Percentiles rank a stretch among this genome's conserved stretches.
Evolutionary conservation across 208 protist genomes (phyloP).

Genomic region (Wallacemonas sp.): DNA sequence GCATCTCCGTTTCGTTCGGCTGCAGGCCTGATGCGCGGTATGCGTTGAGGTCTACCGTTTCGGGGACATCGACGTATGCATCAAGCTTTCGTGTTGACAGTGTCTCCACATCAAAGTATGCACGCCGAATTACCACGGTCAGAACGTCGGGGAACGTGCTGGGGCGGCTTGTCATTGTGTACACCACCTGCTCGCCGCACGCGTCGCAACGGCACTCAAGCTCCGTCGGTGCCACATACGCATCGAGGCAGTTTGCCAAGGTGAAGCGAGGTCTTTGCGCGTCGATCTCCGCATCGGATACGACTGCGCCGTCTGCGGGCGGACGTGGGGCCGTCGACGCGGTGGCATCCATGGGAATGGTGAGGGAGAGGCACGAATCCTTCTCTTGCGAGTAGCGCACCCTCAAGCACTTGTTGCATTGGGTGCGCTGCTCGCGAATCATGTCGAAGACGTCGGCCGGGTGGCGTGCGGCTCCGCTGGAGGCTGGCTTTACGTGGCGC

Average conservation of each 20-base stretch:
- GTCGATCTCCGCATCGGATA: constrained; percentile 58
- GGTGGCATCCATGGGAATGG: constrained; percentile 76
- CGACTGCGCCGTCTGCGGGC: constrained; percentile 15
- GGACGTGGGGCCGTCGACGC: constrained; percentile 25
- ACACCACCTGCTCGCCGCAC: constrained; percentile 44
- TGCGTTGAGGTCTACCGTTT: constrained; percentile 51
- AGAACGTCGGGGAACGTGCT: constrained; percentile 89
- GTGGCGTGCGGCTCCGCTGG: constrained; percentile 14
- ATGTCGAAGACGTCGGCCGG: constrained; percentile 72
- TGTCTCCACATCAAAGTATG: constrained; percentile 75
- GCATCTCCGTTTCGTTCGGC: constrained; percentile 63
- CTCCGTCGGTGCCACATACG: constrained; percentile 19
- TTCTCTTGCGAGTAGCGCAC: constrained; percentile 88
- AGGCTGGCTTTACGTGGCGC: constrained; percentile 48
- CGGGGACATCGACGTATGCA: constrained; percentile 83
- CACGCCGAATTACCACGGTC: constrained; percentile 68
- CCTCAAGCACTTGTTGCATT: constrained; percentile 79
- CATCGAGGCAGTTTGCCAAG: constrained; percentile 65
- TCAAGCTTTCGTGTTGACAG: constrained; percentile 85
- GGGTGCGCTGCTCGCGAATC: constrained; percentile 82
- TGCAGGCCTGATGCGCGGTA: constrained; percentile 61
- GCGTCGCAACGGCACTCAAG: constrained; percentile 77
- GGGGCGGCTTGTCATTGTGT: constrained; percentile 53
- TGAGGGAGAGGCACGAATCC: constrained; percentile 87
- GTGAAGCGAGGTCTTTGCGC: constrained; percentile 45